phyloP scores from a whole-genome alignment of 2,329 filamentous ascomycete genomes.

The Cladosporium colombiae region DNA sequence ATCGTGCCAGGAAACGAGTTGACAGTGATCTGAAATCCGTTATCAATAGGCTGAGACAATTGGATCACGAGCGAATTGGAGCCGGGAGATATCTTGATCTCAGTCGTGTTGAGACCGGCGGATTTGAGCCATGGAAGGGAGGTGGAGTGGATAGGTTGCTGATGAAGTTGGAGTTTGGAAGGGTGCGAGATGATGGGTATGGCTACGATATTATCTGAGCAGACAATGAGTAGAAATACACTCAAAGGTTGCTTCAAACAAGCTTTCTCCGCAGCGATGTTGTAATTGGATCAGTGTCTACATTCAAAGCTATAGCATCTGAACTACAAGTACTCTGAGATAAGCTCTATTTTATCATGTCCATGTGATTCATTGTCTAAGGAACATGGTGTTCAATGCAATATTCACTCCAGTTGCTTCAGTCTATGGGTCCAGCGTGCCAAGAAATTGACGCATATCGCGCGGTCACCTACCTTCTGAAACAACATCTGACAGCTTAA shows the following conservation, averaged over 20 bases:
- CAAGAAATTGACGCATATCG: not conserved
- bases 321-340: not conserved
- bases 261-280: not conserved
- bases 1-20: constrained; percentile 63
- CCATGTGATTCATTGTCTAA: not conserved
- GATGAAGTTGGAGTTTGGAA: constrained; percentile 81
- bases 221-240: not conserved
- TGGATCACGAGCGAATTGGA: constrained; percentile 57
- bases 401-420: not conserved
- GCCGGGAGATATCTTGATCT: constrained; percentile 31
- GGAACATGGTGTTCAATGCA: not conserved
- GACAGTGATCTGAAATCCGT: constrained; percentile 66
- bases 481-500: not conserved
- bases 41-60: constrained; percentile 56
- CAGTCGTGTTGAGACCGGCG: constrained; percentile 29
- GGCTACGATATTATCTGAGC: constrained; percentile 20
- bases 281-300: not conserved
- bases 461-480: not conserved
- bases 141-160: constrained; percentile 81
- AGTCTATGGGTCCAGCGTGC: not conserved
- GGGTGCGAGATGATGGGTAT: constrained; percentile 25
- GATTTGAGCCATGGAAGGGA: constrained; percentile 70
- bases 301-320: not conserved
- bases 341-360: not conserved
- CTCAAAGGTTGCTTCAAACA: not conserved